Conservation (phyloP, 192 early-diverging fungal species). For the Coemansia sp. region DNA sequence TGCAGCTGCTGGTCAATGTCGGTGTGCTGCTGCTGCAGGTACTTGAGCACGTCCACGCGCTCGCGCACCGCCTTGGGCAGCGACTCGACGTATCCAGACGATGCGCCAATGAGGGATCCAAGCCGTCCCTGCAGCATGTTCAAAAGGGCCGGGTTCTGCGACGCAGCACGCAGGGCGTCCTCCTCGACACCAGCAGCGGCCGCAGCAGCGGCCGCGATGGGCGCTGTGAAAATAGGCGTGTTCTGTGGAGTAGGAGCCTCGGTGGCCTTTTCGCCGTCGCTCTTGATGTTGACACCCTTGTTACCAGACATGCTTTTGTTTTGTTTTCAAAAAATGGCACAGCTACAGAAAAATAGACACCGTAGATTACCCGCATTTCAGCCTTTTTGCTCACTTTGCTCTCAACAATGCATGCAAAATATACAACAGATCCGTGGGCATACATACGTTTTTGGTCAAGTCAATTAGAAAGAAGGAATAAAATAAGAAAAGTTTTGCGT, state of each 20-base stretch:
- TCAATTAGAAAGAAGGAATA: neutral
- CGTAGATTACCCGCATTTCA: neutral
- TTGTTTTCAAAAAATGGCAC: neutral
- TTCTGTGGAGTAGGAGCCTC: slow-evolving; percentile 61
- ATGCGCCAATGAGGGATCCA: slow-evolving; percentile 71
- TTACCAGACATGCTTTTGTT: slow-evolving; percentile 16
- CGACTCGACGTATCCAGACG: slow-evolving; percentile 69
- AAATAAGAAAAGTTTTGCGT: neutral
- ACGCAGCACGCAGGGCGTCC: slow-evolving; percentile 16
- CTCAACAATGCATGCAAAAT: neutral
- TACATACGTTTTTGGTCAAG: neutral
- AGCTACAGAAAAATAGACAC: neutral
- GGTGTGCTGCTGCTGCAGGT: slow-evolving; percentile 82
- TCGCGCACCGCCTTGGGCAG: slow-evolving; percentile 77
- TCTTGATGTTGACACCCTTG: slow-evolving; percentile 62
- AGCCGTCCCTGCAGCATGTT: slow-evolving; percentile 75
- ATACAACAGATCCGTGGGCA: neutral
- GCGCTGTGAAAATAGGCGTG: slow-evolving; percentile 58
- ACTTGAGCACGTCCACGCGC: slow-evolving; percentile 83
- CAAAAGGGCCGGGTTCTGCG: slow-evolving; percentile 63
- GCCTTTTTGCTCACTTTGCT: neutral
- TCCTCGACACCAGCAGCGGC: slow-evolving; percentile 36
- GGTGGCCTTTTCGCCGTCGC: slow-evolving; percentile 51
- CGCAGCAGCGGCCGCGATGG: slow-evolving; percentile 36
- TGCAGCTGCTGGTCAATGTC: slow-evolving; percentile 86